Evolutionary conservation across 768 basidiomycete species (phyloP).

Genomic region (Chalciporus piperatus): DNA sequence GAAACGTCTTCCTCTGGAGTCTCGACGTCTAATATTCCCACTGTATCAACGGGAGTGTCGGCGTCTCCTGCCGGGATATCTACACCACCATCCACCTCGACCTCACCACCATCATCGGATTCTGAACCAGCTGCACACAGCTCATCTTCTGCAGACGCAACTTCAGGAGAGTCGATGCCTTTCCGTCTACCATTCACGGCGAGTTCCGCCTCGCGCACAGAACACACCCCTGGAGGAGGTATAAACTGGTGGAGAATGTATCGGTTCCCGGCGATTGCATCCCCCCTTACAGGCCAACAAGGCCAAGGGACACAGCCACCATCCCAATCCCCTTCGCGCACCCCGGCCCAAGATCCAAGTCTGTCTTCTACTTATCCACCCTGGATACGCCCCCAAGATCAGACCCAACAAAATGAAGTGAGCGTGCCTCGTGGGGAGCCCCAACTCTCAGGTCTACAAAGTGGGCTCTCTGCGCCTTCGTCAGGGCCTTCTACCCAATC

Average conservation of each 20-base stretch:
- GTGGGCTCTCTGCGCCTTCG: constrained; percentile 12
- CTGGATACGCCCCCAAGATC: constrained; percentile 15
- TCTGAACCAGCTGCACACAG: neutral
- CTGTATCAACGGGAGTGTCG: constrained; percentile 5
- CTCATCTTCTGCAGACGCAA: constrained; percentile 7
- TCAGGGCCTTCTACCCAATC: constrained; percentile 8
- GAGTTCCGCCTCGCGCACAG: constrained; percentile 34
- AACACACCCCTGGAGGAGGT: constrained; percentile 40
- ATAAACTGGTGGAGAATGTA: constrained; percentile 85
- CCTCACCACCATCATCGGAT: constrained; percentile 1
- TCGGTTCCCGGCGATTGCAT: constrained; percentile 69
- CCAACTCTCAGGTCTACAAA: constrained; percentile 17
- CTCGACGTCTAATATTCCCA: constrained; percentile 6
- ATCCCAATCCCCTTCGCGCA: constrained; percentile 15
- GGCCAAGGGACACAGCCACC: constrained; percentile 15
- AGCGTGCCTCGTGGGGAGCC: constrained; percentile 11
- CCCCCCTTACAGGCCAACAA: constrained; percentile 29
- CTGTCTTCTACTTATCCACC: constrained; percentile 16
- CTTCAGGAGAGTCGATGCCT: constrained; percentile 24
- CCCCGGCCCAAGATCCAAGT: constrained; percentile 12
- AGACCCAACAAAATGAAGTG: constrained; percentile 22
- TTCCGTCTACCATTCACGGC: constrained; percentile 28
- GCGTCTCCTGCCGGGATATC: neutral
- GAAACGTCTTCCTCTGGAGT: constrained; percentile 12
- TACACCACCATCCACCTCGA: constrained; percentile 3